Conservation (phyloP, 2,329 filamentous ascomycete genomes). For the Alternaria arbusti region DNA sequence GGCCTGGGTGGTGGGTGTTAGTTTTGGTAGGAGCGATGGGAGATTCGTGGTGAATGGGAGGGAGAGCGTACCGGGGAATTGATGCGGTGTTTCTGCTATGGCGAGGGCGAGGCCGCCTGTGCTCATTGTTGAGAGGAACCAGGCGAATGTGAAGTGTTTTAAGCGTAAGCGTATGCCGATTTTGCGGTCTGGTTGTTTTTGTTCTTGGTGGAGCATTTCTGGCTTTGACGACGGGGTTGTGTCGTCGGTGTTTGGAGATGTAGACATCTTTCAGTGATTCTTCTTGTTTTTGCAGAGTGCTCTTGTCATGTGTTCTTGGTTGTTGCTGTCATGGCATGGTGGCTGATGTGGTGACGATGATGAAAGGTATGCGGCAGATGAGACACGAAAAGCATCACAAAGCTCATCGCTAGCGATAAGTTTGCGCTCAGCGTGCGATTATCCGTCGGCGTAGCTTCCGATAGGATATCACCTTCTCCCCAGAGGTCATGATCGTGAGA, state of each 20-base stretch:
- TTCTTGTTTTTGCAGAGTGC: not conserved
- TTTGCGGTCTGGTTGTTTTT: not conserved
- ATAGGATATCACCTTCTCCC: not conserved
- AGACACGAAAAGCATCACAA: not conserved
- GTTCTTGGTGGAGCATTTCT: not conserved
- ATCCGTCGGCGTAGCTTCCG: not conserved
- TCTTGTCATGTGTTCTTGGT: not conserved
- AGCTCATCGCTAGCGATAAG: not conserved
- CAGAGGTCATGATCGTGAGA: not conserved
- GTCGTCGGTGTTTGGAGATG: not conserved
- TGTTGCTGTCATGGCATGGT: not conserved
- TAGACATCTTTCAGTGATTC: not conserved
- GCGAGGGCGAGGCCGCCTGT: conserved; percentile 55
- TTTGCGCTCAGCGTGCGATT: not conserved
- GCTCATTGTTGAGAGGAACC: conserved; percentile 55
- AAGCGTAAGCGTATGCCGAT: conserved; percentile 29
- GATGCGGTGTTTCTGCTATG: conserved; percentile 51
- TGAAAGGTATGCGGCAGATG: not conserved
- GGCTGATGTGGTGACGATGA: not conserved
- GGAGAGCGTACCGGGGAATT: conserved; percentile 47
- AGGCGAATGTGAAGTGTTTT: conserved; percentile 54
- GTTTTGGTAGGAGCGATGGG: not conserved
- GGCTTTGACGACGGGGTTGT: not conserved
- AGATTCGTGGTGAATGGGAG: no score
- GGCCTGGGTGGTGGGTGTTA: conserved; percentile 41